Base-by-base conservation (phyloP, 2,329 filamentous ascomycete genomes). In the Paecilomyces sp. region DNA sequence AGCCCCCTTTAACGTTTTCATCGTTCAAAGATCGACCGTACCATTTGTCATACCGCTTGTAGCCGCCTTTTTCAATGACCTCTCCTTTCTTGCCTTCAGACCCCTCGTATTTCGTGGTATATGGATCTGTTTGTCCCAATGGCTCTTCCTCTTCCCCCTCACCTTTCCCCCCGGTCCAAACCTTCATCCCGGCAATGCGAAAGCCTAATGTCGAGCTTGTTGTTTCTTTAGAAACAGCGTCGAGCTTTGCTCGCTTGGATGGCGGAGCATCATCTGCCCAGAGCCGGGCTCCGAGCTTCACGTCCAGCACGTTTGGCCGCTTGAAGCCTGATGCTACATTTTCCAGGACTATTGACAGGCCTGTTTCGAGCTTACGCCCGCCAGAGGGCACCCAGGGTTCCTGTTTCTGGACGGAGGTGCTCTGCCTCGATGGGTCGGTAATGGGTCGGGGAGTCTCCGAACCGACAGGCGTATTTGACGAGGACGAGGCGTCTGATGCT, bases 281-380 rank as follows among this genome's bases (percentile, higher is more conserved):
- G 5, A 99, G 78, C 33, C 90, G 84, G 56, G 87, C 83, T 52
- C 94, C 94, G 22, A 99, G 85, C 78, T 99, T 99, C 64, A 96
- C 85, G 71, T 99, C 94, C 60, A 99, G 80, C 7, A 99, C 91
- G 67, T 96, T 97, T 6, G 94, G 91, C 60, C 85, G 84, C 68
- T 84, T 85, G 79, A 92, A 97, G 0, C 91, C 91, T 64, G 85
- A 83, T 0, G 91, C 87, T 6, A 90, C 84, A 71, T 97, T 97
- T 70, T 92, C 89, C 30, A 97, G 80, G 12, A 96, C 92, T 18
- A 97, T 87, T 1, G 90, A 90, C 58, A 86, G 81, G 58, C 92
- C 87, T 0, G 92, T 96, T 25, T 85, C 81, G 61, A 97, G 74
- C 64, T 84, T 92, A 62, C 80, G 81, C 53, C 85, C 85, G 24